Evolutionary conservation across 352 stramenopile genomes (phyloP).

Genomic region (Saprolegnia parasitica): DNA sequence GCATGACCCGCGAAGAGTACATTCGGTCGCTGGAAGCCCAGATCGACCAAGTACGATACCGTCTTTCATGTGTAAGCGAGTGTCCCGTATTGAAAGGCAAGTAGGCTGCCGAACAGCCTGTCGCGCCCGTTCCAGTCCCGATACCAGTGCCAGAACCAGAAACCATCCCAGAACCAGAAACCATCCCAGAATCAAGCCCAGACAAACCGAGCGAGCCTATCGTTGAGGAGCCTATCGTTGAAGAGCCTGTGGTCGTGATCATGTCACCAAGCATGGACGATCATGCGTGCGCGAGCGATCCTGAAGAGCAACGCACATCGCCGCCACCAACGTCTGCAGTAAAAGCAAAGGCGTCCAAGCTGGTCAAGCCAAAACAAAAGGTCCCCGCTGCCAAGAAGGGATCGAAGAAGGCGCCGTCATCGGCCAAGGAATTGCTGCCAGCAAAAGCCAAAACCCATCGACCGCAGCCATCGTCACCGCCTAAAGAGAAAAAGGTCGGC

Average conservation of each 20-base stretch:
- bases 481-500: too few relatives aligned
- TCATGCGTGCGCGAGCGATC: background rate
- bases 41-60: background rate
- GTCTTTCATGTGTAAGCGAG: background rate
- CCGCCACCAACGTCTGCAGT: background rate
- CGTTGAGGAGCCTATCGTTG: too few relatives aligned
- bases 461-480: background rate
- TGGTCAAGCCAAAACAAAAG: background rate
- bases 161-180: too few relatives aligned
- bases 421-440: background rate
- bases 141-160: too few relatives aligned
- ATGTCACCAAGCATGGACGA: too few relatives aligned
- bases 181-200: too few relatives aligned
- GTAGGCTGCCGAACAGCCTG: too few relatives aligned
- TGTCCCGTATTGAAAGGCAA: too few relatives aligned
- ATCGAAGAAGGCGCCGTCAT: background rate
- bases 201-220: too few relatives aligned
- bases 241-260: too few relatives aligned
- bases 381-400: background rate
- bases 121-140: too few relatives aligned
- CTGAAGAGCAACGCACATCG: background rate
- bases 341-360: background rate
- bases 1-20: constrained; percentile 14
- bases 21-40: background rate
- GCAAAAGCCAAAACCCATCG: background rate